Percentiles rank a stretch among this genome's conserved stretches.
These are phyloP conservation scores for Akanthomyces uredinophilus DNA, from an alignment of 2,329 filamentous ascomycete genomes.

Conservation along the genomic window DNA sequence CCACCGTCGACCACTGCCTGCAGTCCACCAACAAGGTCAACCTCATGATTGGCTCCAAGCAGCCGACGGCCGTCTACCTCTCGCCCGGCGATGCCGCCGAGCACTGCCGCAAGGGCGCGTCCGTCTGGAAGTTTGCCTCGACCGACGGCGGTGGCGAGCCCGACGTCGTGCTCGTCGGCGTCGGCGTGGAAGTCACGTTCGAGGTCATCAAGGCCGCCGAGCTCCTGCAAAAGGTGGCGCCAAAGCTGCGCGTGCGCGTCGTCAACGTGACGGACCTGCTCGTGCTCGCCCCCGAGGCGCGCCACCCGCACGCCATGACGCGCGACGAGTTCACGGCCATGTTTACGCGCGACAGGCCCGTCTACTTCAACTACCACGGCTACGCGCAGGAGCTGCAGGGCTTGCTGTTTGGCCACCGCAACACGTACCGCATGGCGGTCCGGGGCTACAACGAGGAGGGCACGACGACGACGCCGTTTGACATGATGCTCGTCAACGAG, in stretches of 20 bases:
- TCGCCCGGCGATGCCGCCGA: slow-evolving; percentile 52
- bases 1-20: slow-evolving; percentile 58
- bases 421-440: slow-evolving; percentile 48
- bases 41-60: slow-evolving; percentile 63
- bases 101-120: slow-evolving; percentile 56
- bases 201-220: slow-evolving; percentile 58
- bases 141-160: slow-evolving; percentile 46
- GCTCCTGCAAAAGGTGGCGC: slow-evolving; percentile 44
- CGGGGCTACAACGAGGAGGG: slow-evolving; percentile 61
- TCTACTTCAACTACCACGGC: slow-evolving; percentile 65
- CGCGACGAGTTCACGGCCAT: slow-evolving; percentile 47
- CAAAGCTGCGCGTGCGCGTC: slow-evolving; percentile 52
- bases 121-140: slow-evolving; percentile 58
- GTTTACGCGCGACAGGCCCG: slow-evolving; percentile 50
- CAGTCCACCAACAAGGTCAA: slow-evolving; percentile 61
- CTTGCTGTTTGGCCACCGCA: slow-evolving; percentile 52
- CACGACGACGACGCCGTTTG: slow-evolving; percentile 62
- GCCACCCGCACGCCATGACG: slow-evolving; percentile 55
- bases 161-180: slow-evolving; percentile 59
- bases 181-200: slow-evolving; percentile 62
- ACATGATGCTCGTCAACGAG: slow-evolving; percentile 62
- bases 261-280: slow-evolving; percentile 64
- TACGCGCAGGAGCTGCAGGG: slow-evolving; percentile 57
- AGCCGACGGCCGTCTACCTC: slow-evolving; percentile 58
- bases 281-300: slow-evolving; percentile 50